Conservation (phyloP, 371 early-diverging fungal genomes). For the Gilbertella persicaria region DNA sequence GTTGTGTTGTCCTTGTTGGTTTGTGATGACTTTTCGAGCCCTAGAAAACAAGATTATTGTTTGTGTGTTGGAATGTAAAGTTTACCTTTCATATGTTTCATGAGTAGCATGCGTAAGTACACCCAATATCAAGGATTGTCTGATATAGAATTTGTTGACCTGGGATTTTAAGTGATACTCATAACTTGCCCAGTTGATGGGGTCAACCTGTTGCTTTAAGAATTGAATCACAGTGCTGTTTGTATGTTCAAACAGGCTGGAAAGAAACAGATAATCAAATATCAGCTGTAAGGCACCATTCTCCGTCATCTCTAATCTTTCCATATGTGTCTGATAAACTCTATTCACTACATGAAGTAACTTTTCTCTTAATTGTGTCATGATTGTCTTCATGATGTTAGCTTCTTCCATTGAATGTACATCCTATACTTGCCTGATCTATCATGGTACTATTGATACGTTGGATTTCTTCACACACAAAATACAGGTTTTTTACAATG, state of each 20-base stretch:
- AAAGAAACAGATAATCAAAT: constrained; percentile 55
- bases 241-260: constrained; percentile 31
- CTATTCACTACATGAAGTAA: background rate
- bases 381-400: background rate
- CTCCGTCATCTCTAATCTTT: constrained; percentile 27
- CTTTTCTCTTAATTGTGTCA: constrained; percentile 5
- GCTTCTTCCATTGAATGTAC: background rate
- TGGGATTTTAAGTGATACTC: constrained; percentile 43
- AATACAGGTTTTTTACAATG: constrained; percentile 37
- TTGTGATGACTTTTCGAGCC: constrained; percentile 14
- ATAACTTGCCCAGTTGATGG: constrained; percentile 57
- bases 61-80: background rate
- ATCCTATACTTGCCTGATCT: constrained; percentile 32
- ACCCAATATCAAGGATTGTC: constrained; percentile 50
- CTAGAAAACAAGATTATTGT: constrained; percentile 3
- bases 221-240: constrained; percentile 21
- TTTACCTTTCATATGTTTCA: constrained; percentile 48
- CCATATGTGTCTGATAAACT: constrained; percentile 1
- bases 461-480: constrained; percentile 53
- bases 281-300: constrained; percentile 56
- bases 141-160: constrained; percentile 52
- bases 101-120: constrained; percentile 45
- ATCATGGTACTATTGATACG: constrained; percentile 37
- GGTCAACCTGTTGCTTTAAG: constrained; percentile 39
- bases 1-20: constrained; percentile 43